Evolutionary conservation across 1,139 yeast genomes (phyloP), one percentile per base, ranked within the genome.

Genomic region (Kodamaea ohmeri): DNA sequence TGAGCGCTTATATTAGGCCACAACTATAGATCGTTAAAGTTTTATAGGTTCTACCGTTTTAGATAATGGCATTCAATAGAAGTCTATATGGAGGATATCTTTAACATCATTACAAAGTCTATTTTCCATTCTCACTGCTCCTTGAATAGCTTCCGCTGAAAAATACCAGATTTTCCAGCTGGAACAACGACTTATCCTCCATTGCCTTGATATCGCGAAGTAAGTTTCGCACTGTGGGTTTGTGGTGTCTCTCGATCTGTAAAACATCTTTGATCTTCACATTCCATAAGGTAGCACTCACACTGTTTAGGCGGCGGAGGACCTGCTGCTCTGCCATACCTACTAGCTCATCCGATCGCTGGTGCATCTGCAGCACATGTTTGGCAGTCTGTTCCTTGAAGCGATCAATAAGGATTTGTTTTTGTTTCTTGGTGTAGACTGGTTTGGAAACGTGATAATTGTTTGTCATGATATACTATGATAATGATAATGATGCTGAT

Each of bases 221-320:
- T 42, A 61, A 55, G 18, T 45, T 58, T 43, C 51, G 55, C 4
- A 62, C 44, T 4, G 61, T 54, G 1, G 73, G 61, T 20, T 56
- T 55, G 29, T 65, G 61, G 32, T 58, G 65, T 32, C 81, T 47
- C 44, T 77, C 83, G 4, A 72, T 58, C 38, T 60, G 60, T 21
- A 77, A 51, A 11, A 66, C 64, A 41, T 69, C 68, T 35, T 56
- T 60, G 21, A 71, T 50, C 40, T 57, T 61, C 4, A 67, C 65
- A 39, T 64, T 53, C 60, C 73, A 65, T 22, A 70, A 47, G 2
- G 72, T 63, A 14, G 65, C 72, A 47, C 70, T 66, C 5, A 71
- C 75, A 4, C 59, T 52, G 40, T 70, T 69, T 31, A 70, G 46
- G 35, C 72, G 49, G 27, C 73, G 45, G 25, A 58, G 48, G 13